Conservation (phyloP, 176 grass and related monocot genomes). For the Musa schizocarpa region DNA sequence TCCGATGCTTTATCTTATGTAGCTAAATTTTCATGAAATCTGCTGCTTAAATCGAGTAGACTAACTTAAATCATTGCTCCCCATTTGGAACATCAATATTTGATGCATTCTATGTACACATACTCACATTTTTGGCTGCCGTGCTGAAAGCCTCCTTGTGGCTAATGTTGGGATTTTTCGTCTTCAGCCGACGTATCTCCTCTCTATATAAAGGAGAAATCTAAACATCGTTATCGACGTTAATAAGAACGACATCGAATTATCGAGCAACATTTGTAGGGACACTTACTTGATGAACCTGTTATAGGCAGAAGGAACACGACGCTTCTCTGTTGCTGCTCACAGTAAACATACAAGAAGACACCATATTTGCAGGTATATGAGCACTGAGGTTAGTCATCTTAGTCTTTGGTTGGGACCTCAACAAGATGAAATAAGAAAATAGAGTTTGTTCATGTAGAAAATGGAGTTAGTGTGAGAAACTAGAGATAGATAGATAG, state of each 20-base stretch:
- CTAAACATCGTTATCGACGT: background rate
- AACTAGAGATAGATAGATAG: background rate
- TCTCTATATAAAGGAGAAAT: constrained; percentile 27
- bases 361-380: too few relatives aligned
- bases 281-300: constrained; percentile 83
- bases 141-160: constrained; percentile 76
- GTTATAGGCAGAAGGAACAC: constrained; percentile 73
- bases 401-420: too few relatives aligned
- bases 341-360: background rate
- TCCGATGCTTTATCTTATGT: too few relatives aligned
- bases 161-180: constrained; percentile 62
- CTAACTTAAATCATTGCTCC: too few relatives aligned
- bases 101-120: background rate
- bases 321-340: constrained; percentile 50
- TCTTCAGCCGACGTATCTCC: constrained; percentile 65
- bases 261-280: background rate
- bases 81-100: background rate
- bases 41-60: too few relatives aligned
- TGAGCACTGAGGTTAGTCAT: too few relatives aligned
- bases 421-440: too few relatives aligned
- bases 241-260: background rate
- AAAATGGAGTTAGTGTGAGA: background rate
- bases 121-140: constrained; percentile 33
- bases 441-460: too few relatives aligned
- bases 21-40: too few relatives aligned